Base-by-base conservation (phyloP, 345 rosid genomes). In the Barbarea vulgaris region DNA sequence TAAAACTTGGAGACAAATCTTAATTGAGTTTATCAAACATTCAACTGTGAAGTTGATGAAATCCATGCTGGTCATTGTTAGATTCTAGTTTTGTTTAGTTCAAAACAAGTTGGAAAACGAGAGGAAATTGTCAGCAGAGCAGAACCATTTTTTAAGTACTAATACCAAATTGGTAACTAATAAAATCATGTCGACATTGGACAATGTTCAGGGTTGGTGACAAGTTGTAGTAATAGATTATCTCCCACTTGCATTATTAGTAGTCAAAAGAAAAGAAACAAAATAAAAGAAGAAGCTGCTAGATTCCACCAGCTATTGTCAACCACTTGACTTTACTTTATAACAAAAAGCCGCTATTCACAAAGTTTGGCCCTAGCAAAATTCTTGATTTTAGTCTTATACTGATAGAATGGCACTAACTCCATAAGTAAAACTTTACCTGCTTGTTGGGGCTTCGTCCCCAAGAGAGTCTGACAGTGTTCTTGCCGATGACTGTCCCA, bases 391-490 rank as follows among this genome's bases (percentile, higher is more conserved):
- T 18, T 24, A 58, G 41, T 62, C 54, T 36, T 62, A 47, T 31
- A 60, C 47, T 17, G 36, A 51, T 41, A 21, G 62, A 28, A 67
- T 50, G 19, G 0, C n/a, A 62, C 12, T 3, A 39, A 21, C 37
- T 30, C 53, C 10, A 73, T n/a, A n/a, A 51, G 63, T 37, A 5
- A 13, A 10, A 17, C 8, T 44, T 80, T 81, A 90, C 97, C 91
- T 88, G 98, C 78, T 84, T 94, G 88, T 86, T 84, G 18, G 93
- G 91, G 65, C 79, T 91, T 64, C 97, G 91, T 47, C 97, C 97
- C 98, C 98, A 94, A 19, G 98, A 91, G 76, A 94, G 95, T 9
- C 98, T 93, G 60, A 94, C 93, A 15, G 92, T 86, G 77, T 95
- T 96, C 82, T 91, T 91, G 66, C 99, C 97, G 7, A 95, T 88